Conservation (phyloP, 2,329 filamentous ascomycete genomes). For the Fusarium chlamydosporum region DNA sequence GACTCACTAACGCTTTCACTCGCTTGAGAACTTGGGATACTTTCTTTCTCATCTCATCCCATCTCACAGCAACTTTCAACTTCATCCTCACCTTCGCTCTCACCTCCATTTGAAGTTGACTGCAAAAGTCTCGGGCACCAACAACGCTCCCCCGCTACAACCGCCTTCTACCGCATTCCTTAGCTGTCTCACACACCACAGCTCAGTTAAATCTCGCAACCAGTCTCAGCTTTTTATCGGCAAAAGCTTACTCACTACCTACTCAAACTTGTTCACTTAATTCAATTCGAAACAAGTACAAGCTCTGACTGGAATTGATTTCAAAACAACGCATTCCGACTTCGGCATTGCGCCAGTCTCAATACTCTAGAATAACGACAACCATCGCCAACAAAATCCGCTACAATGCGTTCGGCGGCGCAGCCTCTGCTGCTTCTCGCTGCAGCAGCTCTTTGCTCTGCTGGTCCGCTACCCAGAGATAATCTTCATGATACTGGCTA, state of each 20-base stretch:
- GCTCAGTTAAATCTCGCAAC: slow-evolving; percentile 34
- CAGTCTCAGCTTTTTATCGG: slow-evolving; percentile 7
- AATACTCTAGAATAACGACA: slow-evolving; percentile 11
- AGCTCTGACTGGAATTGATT: slow-evolving; percentile 32
- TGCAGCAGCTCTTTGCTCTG: slow-evolving; percentile 54
- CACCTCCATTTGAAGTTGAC: slow-evolving; percentile 8
- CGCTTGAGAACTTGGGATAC: slow-evolving; percentile 4
- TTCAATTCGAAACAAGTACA: slow-evolving; percentile 26
- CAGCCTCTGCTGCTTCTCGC: slow-evolving; percentile 58
- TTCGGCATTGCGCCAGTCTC: slow-evolving; percentile 20
- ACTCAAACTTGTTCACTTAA: slow-evolving; percentile 12
- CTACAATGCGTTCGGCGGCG: slow-evolving; percentile 48
- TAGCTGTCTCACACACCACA: slow-evolving; percentile 38
- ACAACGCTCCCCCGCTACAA: slow-evolving; percentile 36
- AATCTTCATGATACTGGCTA: slow-evolving; percentile 63
- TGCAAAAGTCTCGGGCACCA: slow-evolving; percentile 36
- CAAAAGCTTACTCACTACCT: slow-evolving; percentile 5
- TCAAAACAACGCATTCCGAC: slow-evolving; percentile 24
- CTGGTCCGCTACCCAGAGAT: slow-evolving; percentile 66
- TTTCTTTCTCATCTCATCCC: slow-evolving; percentile 17
- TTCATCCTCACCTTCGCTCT: slow-evolving; percentile 3
- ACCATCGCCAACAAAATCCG: slow-evolving; percentile 13
- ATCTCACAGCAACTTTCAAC: slow-evolving; percentile 34
- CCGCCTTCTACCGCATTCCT: slow-evolving; percentile 37
- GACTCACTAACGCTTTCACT: slow-evolving; percentile 16